Conservation (phyloP, 352 stramenopile genomes). For the Thalassiosira mediterranea region DNA sequence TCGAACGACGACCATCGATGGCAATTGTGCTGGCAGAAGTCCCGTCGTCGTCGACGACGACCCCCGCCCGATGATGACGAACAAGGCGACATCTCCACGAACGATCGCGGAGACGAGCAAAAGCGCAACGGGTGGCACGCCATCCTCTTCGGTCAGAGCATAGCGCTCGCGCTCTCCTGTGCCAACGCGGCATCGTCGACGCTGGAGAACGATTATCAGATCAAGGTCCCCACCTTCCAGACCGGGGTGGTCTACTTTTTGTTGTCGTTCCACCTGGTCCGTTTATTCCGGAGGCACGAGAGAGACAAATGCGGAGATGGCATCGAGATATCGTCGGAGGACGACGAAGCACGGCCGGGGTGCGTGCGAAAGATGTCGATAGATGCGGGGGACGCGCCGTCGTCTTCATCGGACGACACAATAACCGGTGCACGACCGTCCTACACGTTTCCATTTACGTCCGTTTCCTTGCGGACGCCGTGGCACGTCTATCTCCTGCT, state of each 20-base stretch:
- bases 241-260: conserved; percentile 64
- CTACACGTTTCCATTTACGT: conserved; percentile 48
- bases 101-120: background rate
- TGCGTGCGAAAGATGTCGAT: conserved; percentile 1
- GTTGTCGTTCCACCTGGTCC: conserved; percentile 62
- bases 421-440: conserved; percentile 6
- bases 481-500: conserved; percentile 91
- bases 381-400: background rate
- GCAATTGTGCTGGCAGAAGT: background rate
- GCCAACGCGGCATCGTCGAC: conserved; percentile 67
- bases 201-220: conserved; percentile 58
- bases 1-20: background rate
- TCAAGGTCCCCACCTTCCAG: conserved; percentile 59
- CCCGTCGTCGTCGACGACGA: conserved; percentile 13
- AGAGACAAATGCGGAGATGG: conserved; percentile 5
- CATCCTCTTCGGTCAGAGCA: conserved; percentile 67
- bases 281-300: conserved; percentile 27
- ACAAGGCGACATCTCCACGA: conserved; percentile 3
- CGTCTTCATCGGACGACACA: background rate
- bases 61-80: conserved; percentile 10
- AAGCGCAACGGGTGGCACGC: conserved; percentile 8
- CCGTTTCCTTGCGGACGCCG: conserved; percentile 48
- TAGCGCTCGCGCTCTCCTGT: conserved; percentile 59
- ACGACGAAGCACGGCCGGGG: conserved; percentile 1
- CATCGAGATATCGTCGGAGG: background rate